phyloP scores from a whole-genome alignment of 2,329 filamentous ascomycete species.

The Colletotrichum sp. region DNA sequence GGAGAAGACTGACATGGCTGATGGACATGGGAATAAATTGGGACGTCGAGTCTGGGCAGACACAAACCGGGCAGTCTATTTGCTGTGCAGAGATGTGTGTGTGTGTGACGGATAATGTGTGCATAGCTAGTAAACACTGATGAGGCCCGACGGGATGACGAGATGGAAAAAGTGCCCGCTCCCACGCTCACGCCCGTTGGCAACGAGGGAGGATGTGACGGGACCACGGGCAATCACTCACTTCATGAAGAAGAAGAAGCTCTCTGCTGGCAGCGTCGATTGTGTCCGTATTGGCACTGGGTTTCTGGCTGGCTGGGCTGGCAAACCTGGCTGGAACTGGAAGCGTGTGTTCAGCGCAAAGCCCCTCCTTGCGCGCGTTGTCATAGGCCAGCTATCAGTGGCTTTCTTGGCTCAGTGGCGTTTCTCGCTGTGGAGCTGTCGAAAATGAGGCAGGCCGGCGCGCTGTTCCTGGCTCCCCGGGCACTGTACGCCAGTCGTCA shows the following conservation, averaged over 20 bases:
- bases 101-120: background rate
- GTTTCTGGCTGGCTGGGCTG: background rate
- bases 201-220: background rate
- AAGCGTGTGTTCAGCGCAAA: background rate
- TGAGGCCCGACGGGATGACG: background rate
- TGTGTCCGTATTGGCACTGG: background rate
- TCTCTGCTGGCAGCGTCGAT: background rate
- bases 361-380: background rate
- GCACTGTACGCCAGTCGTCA: background rate
- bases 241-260: background rate
- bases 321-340: background rate
- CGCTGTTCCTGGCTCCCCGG: background rate
- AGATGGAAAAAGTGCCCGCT: background rate
- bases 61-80: background rate
- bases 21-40: background rate
- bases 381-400: background rate
- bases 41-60: background rate
- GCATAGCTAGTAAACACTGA: background rate
- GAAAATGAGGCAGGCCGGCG: background rate
- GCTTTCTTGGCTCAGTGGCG: background rate
- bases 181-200: background rate
- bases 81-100: background rate
- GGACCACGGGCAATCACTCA: too few species aligned
- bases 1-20: background rate
- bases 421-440: background rate